Conservation (phyloP, 805 yeast genomes). For the Henningerozyma blattae region DNA sequence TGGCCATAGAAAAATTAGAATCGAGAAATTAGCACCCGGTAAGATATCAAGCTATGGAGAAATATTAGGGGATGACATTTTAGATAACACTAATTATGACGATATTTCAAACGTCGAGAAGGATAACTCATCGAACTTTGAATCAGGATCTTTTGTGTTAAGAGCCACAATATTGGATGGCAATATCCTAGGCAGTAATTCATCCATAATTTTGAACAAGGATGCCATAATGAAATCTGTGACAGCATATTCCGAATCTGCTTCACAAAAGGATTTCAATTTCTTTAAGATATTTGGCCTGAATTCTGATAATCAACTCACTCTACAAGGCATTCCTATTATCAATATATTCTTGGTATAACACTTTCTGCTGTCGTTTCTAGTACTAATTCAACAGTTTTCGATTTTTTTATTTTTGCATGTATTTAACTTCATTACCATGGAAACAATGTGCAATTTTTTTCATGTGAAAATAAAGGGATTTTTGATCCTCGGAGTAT, state of each 20-base stretch:
- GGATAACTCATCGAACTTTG: slow-evolving; percentile 3
- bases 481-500: too few species aligned
- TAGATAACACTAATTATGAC: slow-evolving; percentile 4
- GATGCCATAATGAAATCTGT: neutral
- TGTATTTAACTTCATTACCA: too few species aligned
- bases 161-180: slow-evolving; percentile 8
- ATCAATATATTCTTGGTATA: slow-evolving; percentile 10
- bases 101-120: slow-evolving; percentile 4
- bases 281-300: slow-evolving; percentile 9
- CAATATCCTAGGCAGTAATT: slow-evolving; percentile 1
- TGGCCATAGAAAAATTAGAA: slow-evolving; percentile 32
- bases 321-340: slow-evolving; percentile 19
- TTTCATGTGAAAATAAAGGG: too few species aligned
- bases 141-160: neutral
- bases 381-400: too few species aligned
- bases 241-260: neutral
- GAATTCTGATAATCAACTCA: slow-evolving; percentile 13
- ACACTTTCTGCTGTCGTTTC: too few species aligned
- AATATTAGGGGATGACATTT: slow-evolving; percentile 17
- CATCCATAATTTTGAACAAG: slow-evolving; percentile 4
- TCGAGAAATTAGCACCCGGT: slow-evolving; percentile 35
- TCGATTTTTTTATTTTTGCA: too few species aligned
- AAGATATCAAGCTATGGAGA: slow-evolving; percentile 30
- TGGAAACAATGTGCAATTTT: too few species aligned
- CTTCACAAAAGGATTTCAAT: neutral